These are phyloP conservation scores for Tylopilus balloui DNA, from an alignment of 768 basidiomycete species.

Conservation along the genomic window DNA sequence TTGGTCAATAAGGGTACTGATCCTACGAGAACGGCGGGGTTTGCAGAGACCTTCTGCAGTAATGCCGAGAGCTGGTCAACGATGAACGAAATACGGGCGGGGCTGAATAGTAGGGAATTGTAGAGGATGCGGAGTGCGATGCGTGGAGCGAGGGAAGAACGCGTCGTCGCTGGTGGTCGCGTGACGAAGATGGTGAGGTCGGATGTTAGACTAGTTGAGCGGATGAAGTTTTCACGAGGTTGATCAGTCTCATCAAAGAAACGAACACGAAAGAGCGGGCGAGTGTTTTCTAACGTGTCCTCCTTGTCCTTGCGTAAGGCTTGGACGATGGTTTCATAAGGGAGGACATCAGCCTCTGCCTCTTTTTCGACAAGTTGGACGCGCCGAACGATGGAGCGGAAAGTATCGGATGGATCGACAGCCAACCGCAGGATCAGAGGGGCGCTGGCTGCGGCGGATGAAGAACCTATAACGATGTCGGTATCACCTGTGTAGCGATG, in stretches of 20 bases:
- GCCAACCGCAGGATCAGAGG: slow-evolving; percentile 82
- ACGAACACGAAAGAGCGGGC: slow-evolving; percentile 86
- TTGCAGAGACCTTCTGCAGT: slow-evolving; percentile 62
- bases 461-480: slow-evolving; percentile 87
- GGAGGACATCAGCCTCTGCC: slow-evolving; percentile 75
- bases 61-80: slow-evolving; percentile 83
- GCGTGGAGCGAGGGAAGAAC: slow-evolving; percentile 64
- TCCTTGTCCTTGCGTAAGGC: slow-evolving; percentile 66
- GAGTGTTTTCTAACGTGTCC: slow-evolving; percentile 44
- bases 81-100: slow-evolving; percentile 68
- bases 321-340: slow-evolving; percentile 71
- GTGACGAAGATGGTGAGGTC: slow-evolving; percentile 91
- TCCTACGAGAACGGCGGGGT: slow-evolving; percentile 69
- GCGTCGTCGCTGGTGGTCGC: slow-evolving; percentile 60
- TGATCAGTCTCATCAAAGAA: slow-evolving; percentile 92
- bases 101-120: slow-evolving; percentile 91
- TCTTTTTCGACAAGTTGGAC: slow-evolving; percentile 82
- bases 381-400: slow-evolving; percentile 82
- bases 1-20: slow-evolving; percentile 77
- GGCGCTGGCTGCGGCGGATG: slow-evolving; percentile 66
- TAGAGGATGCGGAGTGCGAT: slow-evolving; percentile 84
- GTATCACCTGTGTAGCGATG: slow-evolving; percentile 96
- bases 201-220: slow-evolving; percentile 78
- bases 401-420: slow-evolving; percentile 81
- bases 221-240: slow-evolving; percentile 68